phyloP scores from a whole-genome alignment of 1,139 yeast genomes.

The Candida sojae region DNA sequence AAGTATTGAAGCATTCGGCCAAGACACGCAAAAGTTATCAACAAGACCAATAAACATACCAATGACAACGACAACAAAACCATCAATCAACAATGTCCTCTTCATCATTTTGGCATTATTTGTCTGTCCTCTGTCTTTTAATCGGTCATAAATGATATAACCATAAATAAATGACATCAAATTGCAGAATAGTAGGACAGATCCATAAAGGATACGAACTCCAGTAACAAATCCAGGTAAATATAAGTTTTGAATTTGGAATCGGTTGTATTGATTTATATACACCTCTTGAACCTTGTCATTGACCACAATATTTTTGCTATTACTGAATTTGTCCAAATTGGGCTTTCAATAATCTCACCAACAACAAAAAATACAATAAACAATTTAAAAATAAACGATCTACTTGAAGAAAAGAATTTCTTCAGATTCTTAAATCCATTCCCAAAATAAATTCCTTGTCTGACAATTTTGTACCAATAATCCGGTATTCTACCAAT shows the following conservation, averaged over 20 bases:
- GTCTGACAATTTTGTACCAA: background rate
- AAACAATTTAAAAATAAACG: too few relatives aligned
- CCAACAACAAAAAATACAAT: too few relatives aligned
- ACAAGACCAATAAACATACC: background rate
- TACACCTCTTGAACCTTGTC: background rate
- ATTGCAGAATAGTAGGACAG: too few relatives aligned
- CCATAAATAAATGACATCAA: background rate
- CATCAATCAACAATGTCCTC: conserved; percentile 1
- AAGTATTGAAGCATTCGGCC: background rate
- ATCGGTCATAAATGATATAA: background rate
- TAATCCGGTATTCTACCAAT: background rate
- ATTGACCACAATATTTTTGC: background rate
- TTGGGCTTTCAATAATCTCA: too few relatives aligned
- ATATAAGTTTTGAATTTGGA: too few relatives aligned
- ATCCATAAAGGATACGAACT: too few relatives aligned
- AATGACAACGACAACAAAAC: background rate
- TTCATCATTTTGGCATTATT: background rate
- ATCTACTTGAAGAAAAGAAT: background rate
- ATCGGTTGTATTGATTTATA: too few relatives aligned
- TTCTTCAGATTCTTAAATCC: background rate
- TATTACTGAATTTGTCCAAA: background rate
- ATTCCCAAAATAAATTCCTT: background rate
- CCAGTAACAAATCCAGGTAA: background rate
- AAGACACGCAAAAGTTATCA: background rate
- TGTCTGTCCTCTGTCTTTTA: background rate